A percentile compares a stretch with the other conserved stretches of the same genome.
Evolutionary conservation across 805 yeast species (phyloP).

Genomic region (Saturnispora galanensis): DNA sequence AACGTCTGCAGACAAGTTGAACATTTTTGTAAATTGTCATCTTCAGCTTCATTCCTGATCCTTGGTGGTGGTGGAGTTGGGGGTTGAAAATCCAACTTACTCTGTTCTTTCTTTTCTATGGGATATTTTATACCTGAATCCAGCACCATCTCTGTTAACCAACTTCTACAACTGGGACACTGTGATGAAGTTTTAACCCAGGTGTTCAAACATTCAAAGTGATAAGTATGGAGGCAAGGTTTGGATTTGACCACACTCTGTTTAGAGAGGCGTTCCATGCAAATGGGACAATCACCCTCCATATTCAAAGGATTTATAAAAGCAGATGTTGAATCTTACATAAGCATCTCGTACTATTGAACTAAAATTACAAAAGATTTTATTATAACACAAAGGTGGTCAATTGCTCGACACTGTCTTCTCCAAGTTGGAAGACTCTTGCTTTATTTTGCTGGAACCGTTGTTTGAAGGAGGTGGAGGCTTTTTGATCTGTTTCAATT

Average conservation of each 20-base stretch:
- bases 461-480: not conserved
- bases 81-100: conserved; percentile 4
- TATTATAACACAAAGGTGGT: not conserved
- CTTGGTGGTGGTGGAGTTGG: conserved; percentile 9
- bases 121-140: not conserved
- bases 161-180: conserved; percentile 20
- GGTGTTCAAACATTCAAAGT: conserved; percentile 27
- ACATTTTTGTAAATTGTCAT: not conserved
- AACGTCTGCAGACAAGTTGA: conserved; percentile 16
- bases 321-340: too few relatives aligned
- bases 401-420: not conserved
- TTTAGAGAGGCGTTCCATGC: conserved; percentile 20
- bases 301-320: not conserved
- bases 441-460: not conserved
- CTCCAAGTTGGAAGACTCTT: conserved; percentile 1
- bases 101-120: conserved; percentile 1
- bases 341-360: not conserved
- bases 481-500: not conserved
- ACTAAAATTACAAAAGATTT: conserved; percentile 7
- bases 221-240: conserved; percentile 29
- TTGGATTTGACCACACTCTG: conserved; percentile 20
- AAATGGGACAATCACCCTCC: conserved; percentile 23
- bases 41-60: conserved; percentile 2
- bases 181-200: conserved; percentile 29
- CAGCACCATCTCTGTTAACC: conserved; percentile 1